phyloP scores from a whole-genome alignment of 2,329 filamentous ascomycete species.

The Aureobasidium lini region DNA sequence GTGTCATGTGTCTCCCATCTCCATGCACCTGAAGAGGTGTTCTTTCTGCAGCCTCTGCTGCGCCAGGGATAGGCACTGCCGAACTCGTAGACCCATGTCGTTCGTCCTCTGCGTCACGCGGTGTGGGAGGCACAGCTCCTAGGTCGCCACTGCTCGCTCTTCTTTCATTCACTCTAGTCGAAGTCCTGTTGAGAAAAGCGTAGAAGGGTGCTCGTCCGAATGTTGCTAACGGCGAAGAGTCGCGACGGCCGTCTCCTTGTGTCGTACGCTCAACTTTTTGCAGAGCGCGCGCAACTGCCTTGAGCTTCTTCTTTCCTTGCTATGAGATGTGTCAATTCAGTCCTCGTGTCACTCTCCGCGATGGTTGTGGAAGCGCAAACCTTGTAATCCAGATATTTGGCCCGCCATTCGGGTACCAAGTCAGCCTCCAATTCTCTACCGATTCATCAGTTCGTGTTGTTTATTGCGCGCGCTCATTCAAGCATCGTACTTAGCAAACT shows the following conservation, averaged over 20 bases:
- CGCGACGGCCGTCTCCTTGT: constrained; percentile 23
- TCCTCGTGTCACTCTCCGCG: neutral
- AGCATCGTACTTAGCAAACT: constrained; percentile 20
- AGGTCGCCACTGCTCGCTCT: constrained; percentile 4
- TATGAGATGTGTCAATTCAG: constrained; percentile 25
- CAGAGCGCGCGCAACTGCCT: constrained; percentile 68
- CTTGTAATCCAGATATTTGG: constrained; percentile 94
- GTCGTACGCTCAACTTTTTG: constrained; percentile 49
- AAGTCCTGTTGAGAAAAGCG: constrained; percentile 33
- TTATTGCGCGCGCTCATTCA: neutral
- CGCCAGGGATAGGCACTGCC: constrained; percentile 10
- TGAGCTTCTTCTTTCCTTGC: constrained; percentile 84
- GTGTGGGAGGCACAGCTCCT: neutral
- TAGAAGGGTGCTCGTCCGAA: constrained; percentile 32
- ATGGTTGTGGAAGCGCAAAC: constrained; percentile 18
- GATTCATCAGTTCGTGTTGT: constrained; percentile 3
- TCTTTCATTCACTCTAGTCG: neutral
- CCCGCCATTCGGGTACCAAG: constrained; percentile 87
- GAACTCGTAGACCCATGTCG: neutral
- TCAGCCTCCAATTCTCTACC: constrained; percentile 71
- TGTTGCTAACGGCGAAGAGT: constrained; percentile 31
- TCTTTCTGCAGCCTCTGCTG: constrained; percentile 17
- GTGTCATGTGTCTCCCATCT: constrained; percentile 30
- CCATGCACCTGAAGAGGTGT: constrained; percentile 21
- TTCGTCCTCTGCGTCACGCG: constrained; percentile 10